phyloP scores from a whole-genome alignment of 2,329 filamentous ascomycete genomes.

The Fusarium avenaceum region DNA sequence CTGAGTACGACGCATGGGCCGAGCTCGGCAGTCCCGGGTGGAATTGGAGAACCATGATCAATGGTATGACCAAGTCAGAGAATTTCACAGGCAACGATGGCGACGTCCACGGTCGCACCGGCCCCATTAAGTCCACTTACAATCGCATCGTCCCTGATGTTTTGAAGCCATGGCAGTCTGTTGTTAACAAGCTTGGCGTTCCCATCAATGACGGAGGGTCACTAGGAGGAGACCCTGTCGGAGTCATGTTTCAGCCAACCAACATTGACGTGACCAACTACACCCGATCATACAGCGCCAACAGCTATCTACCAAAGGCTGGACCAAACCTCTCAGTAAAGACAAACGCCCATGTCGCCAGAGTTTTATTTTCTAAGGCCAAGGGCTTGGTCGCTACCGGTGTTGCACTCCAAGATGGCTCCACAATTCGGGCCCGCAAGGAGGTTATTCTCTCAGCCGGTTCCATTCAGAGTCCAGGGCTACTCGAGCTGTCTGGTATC shows the following conservation, averaged over 20 bases:
- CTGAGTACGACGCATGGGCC: constrained; percentile 57
- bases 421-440: neutral
- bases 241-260: constrained; percentile 61
- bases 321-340: constrained; percentile 54
- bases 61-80: constrained; percentile 49
- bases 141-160: constrained; percentile 60
- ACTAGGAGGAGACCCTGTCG: constrained; percentile 60
- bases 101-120: constrained; percentile 32
- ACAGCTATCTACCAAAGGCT: constrained; percentile 58
- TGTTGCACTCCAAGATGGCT: neutral
- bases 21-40: constrained; percentile 55
- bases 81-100: constrained; percentile 39
- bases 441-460: constrained; percentile 16
- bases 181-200: constrained; percentile 46
- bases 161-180: constrained; percentile 58
- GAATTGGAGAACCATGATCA: constrained; percentile 56
- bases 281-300: constrained; percentile 61
- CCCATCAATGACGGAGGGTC: constrained; percentile 54
- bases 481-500: constrained; percentile 7
- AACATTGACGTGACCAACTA: constrained; percentile 60
- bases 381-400: neutral
- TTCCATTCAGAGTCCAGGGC: constrained; percentile 7
- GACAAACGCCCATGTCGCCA: neutral
- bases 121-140: constrained; percentile 47
- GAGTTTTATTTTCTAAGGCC: neutral